phyloP scores from a whole-genome alignment of 75 land plant genomes.

The Azolla pinnata region DNA sequence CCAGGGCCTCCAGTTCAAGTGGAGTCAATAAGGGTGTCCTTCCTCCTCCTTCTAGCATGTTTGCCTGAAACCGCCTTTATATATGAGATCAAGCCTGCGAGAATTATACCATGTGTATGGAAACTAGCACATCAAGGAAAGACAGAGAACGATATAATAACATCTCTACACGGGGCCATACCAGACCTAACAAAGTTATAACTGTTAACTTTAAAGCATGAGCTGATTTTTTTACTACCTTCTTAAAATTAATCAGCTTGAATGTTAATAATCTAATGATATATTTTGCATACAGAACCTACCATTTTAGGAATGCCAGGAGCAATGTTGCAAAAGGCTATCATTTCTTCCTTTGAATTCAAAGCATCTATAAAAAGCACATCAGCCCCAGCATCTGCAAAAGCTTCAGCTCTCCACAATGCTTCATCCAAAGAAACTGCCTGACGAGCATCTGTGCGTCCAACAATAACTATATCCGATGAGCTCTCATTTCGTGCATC shows the following conservation, averaged over 20 bases:
- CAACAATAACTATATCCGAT: slow-evolving; percentile 82
- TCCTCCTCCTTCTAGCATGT: slow-evolving; percentile 99
- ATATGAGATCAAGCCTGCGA: no score
- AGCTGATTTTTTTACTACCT: no score
- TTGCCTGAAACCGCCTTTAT: no score
- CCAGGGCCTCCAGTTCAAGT: slow-evolving; percentile 75
- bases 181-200: no score
- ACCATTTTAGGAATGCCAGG: slow-evolving; percentile 87
- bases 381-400: slow-evolving; percentile 98
- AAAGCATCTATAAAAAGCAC: slow-evolving; percentile 95
- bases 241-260: no score
- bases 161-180: no score
- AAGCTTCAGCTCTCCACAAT: slow-evolving; percentile 73
- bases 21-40: slow-evolving; percentile 88
- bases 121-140: no score
- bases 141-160: no score
- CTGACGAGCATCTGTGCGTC: slow-evolving; percentile 93
- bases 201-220: no score
- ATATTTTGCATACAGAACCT: slow-evolving; percentile 5
- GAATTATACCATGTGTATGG: no score
- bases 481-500: slow-evolving; percentile 83
- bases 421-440: slow-evolving; percentile 81
- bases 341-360: slow-evolving; percentile 82
- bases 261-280: no score
- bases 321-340: slow-evolving; percentile 60